Base-by-base conservation (phyloP, 2,329 filamentous ascomycete species). In the Trichophyton mentagrophytes region DNA sequence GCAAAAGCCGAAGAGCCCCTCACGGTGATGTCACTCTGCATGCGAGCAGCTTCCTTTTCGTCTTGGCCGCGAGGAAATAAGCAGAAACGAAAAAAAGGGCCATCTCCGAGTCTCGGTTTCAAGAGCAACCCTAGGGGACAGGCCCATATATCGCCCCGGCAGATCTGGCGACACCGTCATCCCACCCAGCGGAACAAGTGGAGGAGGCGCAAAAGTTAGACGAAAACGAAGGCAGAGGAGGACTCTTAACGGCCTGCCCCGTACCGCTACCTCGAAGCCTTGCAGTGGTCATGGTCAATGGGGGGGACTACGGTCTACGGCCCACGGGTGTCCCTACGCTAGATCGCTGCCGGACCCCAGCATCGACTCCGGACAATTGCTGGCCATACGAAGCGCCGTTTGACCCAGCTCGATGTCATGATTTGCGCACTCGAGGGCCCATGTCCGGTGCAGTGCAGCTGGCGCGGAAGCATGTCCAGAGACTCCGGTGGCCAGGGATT, bases 341-440 rank as follows among this genome's bases (percentile, higher is more conserved):
- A 9, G 46, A 15, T 49, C 33, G 11, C 49, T 44, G 40, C 15
- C 49, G 5, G 5, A 17, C n/a, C 49, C 27, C 25, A 33, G 49
- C 49, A n/a, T 55, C 27, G 15, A 22, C 20, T 33, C 49, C 15
- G 49, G 49, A 55, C 49, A 36, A 55, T 33, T 36, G 49, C 49
- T 36, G 30, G 27, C 49, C 49, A 55, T 55, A 55, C 49, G 49
- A 55, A 55, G 49, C 49, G 49, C 49, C 49, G 49, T 36, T 55
- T 36, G 49, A 20, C 5, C 49, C 49, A 55, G 49, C 27, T 55
- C 49, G 49, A 27, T 27, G 49, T 15, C 30, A 33, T 55, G 49
- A 55, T 55, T 55, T 55, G 49, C 49, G 49, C 25, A 22, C 49
- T 33, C 15, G 17, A 33, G 6, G n/a, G 49, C 49, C 49, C 49